These are phyloP conservation scores for Epichloe baconii DNA, from an alignment of 2,329 filamentous ascomycete genomes.

Conservation along the genomic window DNA sequence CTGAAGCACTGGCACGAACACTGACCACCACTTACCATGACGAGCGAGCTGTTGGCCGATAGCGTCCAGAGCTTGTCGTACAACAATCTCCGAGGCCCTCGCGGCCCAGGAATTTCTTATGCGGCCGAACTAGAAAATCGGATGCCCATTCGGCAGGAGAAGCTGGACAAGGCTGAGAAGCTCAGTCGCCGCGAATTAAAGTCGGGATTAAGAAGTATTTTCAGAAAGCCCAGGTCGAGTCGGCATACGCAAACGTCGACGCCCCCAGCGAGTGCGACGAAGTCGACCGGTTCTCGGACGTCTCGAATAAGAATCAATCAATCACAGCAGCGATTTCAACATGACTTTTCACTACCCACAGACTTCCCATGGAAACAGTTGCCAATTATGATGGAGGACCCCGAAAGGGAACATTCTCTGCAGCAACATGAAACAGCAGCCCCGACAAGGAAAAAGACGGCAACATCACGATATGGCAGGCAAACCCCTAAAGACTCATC, in stretches of 20 bases:
- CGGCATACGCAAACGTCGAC: slow-evolving; percentile 21
- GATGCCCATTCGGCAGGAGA: slow-evolving; percentile 25
- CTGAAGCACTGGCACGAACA: background rate
- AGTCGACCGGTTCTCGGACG: slow-evolving; percentile 27
- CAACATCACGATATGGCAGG: slow-evolving; percentile 9
- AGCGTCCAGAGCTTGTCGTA: slow-evolving; percentile 1
- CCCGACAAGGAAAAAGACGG: slow-evolving; percentile 6
- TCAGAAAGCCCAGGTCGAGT: slow-evolving; percentile 30
- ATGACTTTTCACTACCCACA: slow-evolving; percentile 11
- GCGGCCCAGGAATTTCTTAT: slow-evolving; percentile 3
- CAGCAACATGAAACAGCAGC: slow-evolving; percentile 4
- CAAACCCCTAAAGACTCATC: slow-evolving; percentile 18
- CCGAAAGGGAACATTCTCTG: slow-evolving; percentile 6
- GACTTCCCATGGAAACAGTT: slow-evolving; percentile 23
- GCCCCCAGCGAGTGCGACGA: slow-evolving; percentile 18
- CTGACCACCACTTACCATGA: slow-evolving; percentile 1
- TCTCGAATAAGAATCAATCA: slow-evolving; percentile 24
- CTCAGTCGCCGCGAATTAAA: slow-evolving; percentile 36
- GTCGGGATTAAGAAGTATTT: slow-evolving; percentile 37
- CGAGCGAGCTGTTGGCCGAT: slow-evolving; percentile 1
- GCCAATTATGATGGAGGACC: slow-evolving; percentile 11
- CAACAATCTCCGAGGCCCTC: slow-evolving; percentile 18
- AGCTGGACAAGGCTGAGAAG: slow-evolving; percentile 21
- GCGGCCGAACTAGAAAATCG: slow-evolving; percentile 4
- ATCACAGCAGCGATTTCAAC: slow-evolving; percentile 25